Conservation (phyloP, 495 filamentous ascomycete species). For the Niebla homalea region DNA sequence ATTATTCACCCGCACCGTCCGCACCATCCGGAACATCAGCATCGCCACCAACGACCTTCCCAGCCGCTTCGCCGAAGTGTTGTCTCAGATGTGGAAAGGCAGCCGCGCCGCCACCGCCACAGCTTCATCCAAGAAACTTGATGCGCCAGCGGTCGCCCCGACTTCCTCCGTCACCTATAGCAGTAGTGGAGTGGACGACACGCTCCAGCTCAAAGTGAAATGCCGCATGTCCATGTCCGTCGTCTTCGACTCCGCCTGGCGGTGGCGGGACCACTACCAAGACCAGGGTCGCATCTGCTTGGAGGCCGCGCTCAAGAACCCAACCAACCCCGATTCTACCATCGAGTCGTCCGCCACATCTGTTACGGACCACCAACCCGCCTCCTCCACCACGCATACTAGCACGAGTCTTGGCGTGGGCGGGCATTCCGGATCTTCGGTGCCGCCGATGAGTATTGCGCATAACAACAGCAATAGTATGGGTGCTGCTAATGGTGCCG, state of each 20-base stretch:
- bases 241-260: constrained; percentile 85
- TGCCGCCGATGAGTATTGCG: not conserved
- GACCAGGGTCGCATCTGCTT: constrained; percentile 63
- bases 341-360: constrained; percentile 56
- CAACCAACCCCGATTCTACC: constrained; percentile 70
- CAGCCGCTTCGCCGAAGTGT: constrained; percentile 73
- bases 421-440: not conserved
- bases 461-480: not conserved
- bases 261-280: constrained; percentile 81
- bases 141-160: not conserved
- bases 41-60: constrained; percentile 74
- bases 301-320: constrained; percentile 73
- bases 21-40: constrained; percentile 61
- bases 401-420: constrained; percentile 33
- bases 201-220: constrained; percentile 68
- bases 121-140: constrained; percentile 32
- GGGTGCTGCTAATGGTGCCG: not conserved
- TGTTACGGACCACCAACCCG: constrained; percentile 32
- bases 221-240: constrained; percentile 89
- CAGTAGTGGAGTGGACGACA: constrained; percentile 44
- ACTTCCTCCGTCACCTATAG: constrained; percentile 24
- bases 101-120: constrained; percentile 32
- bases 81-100: constrained; percentile 84
- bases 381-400: constrained; percentile 38
- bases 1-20: constrained; percentile 65